A percentile compares a stretch with the other conserved stretches of the same genome.
Evolutionary conservation across 2,329 filamentous ascomycete species (phyloP).

Genomic region (Orbilia ellipsospora): DNA sequence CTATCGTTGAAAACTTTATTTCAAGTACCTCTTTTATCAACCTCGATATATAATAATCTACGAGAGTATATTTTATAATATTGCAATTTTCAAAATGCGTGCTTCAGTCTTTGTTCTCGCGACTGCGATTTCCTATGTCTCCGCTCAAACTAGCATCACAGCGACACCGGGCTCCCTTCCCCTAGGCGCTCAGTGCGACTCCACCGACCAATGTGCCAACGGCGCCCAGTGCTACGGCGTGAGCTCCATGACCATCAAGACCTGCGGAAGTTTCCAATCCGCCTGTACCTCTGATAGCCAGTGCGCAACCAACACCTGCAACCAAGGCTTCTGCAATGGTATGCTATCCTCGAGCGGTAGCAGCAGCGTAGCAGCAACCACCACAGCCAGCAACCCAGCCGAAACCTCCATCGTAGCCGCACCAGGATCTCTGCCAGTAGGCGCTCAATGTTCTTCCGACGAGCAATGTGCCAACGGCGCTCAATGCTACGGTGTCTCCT

Average conservation of each 20-base stretch:
- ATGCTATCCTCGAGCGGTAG: background rate
- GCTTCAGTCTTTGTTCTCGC: constrained; percentile 33
- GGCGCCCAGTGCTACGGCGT: constrained; percentile 25
- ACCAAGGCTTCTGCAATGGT: constrained; percentile 37
- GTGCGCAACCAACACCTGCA: constrained; percentile 32
- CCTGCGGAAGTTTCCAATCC: constrained; percentile 34
- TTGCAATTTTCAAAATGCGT: constrained; percentile 22
- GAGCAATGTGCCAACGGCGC: constrained; percentile 35
- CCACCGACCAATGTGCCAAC: constrained; percentile 19
- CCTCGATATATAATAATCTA: background rate
- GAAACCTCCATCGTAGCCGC: constrained; percentile 19
- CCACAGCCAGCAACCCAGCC: background rate
- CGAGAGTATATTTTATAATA: too few species aligned
- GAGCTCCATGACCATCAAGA: background rate
- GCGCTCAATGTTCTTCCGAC: constrained; percentile 20
- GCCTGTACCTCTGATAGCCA: constrained; percentile 22
- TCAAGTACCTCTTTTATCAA: background rate
- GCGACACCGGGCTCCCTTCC: constrained; percentile 25
- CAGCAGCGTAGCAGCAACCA: constrained; percentile 3
- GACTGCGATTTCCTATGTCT: constrained; percentile 25
- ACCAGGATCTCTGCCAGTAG: constrained; percentile 23
- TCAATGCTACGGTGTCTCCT: constrained; percentile 28
- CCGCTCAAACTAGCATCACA: constrained; percentile 19
- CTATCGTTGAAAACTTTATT: constrained; percentile 1
- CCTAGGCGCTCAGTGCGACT: constrained; percentile 15